These are phyloP conservation scores for Aspergillus haitiensis DNA, from an alignment of 495 filamentous ascomycete species.

Conservation along the genomic window DNA sequence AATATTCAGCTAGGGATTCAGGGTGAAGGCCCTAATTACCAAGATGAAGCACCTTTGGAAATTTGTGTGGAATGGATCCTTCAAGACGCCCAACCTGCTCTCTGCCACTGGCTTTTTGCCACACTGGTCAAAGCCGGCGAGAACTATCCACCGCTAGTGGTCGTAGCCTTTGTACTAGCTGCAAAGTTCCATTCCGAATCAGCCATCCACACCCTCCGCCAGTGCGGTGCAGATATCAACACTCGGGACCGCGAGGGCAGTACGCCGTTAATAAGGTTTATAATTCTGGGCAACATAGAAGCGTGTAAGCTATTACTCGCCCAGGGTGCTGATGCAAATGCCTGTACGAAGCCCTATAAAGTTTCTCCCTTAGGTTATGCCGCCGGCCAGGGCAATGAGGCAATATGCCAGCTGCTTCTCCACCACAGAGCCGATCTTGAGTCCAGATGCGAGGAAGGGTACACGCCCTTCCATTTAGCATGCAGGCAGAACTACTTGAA, in stretches of 20 bases:
- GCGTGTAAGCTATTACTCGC: slow-evolving; percentile 16
- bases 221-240: slow-evolving; percentile 25
- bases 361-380: slow-evolving; percentile 17
- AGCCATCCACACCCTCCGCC: slow-evolving; percentile 19
- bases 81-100: neutral
- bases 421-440: slow-evolving; percentile 25
- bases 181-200: slow-evolving; percentile 15
- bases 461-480: slow-evolving; percentile 21
- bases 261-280: slow-evolving; percentile 20
- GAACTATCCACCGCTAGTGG: neutral
- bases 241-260: neutral
- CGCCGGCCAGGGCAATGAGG: slow-evolving; percentile 13
- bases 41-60: slow-evolving; percentile 2
- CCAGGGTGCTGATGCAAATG: slow-evolving; percentile 25
- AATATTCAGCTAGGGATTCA: neutral
- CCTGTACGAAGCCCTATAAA: neutral
- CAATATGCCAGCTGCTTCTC: slow-evolving; percentile 22
- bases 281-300: slow-evolving; percentile 3
- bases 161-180: slow-evolving; percentile 16
- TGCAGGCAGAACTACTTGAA: slow-evolving; percentile 7
- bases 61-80: slow-evolving; percentile 16
- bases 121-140: slow-evolving; percentile 22
- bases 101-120: slow-evolving; percentile 19
- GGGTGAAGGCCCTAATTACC: neutral
- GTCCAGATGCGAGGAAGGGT: neutral